A percentile compares a stretch with the other conserved stretches of the same genome.
Conservation (phyloP, 1,284 basidiomycete genomes). For the Microbotryomycetes sp. region DNA sequence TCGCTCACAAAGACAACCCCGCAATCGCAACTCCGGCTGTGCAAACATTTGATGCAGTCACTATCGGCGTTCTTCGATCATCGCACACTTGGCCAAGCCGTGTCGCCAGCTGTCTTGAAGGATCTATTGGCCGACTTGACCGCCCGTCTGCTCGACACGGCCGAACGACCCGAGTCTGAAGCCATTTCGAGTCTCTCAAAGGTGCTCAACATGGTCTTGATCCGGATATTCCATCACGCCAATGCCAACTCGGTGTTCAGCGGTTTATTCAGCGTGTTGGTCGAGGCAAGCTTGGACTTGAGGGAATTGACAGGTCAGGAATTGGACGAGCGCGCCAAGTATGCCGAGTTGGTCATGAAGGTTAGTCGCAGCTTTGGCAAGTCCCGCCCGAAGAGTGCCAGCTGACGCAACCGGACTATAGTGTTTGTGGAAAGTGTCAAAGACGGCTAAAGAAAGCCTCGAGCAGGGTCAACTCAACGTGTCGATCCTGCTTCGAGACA, state of each 20-base stretch:
- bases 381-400: no score
- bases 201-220: constrained; percentile 96
- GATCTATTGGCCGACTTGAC: constrained; percentile 80
- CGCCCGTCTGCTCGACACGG: constrained; percentile 78
- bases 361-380: constrained; percentile 17
- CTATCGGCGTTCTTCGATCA: constrained; percentile 87
- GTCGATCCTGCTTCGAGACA: constrained; percentile 80
- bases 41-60: constrained; percentile 92
- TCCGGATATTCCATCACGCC: constrained; percentile 85
- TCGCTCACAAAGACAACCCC: constrained; percentile 51
- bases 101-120: constrained; percentile 70
- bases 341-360: constrained; percentile 92
- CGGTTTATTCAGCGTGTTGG: constrained; percentile 71
- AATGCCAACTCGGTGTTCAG: constrained; percentile 59
- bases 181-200: constrained; percentile 56
- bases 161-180: constrained; percentile 47
- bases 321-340: constrained; percentile 53
- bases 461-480: constrained; percentile 72
- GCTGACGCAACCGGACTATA: constrained; percentile 26
- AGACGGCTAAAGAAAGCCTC: constrained; percentile 87
- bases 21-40: constrained; percentile 75
- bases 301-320: constrained; percentile 46
- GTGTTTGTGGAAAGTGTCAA: constrained; percentile 96
- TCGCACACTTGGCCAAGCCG: constrained; percentile 65
- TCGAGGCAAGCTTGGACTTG: constrained; percentile 81